Percentiles rank a stretch among this genome's conserved stretches.
These are phyloP conservation scores for Salvia rosmarinus DNA, from an alignment of 257 asterid species.

Conservation along the genomic window DNA sequence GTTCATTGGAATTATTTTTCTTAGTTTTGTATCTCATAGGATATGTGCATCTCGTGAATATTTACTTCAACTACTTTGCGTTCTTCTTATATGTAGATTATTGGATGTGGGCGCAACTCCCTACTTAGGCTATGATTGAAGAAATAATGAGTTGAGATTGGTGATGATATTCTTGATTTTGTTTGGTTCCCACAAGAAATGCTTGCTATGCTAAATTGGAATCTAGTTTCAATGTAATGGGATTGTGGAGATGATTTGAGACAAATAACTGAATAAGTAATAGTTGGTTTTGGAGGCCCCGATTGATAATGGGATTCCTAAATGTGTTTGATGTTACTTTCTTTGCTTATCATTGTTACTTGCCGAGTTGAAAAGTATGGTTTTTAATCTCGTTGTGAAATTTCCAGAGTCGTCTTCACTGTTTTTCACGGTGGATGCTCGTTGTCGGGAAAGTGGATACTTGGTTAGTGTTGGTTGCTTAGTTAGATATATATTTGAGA, in stretches of 20 bases:
- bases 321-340: neutral
- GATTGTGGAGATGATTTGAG: too few species aligned
- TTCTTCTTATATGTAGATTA: constrained; percentile 39
- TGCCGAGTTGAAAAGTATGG: constrained; percentile 19
- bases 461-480: too few species aligned
- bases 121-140: constrained; percentile 54
- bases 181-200: constrained; percentile 42
- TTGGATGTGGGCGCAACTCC: constrained; percentile 45
- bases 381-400: neutral
- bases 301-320: constrained; percentile 26
- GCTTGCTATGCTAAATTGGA: constrained; percentile 7
- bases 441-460: too few species aligned
- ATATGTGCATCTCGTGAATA: too few species aligned
- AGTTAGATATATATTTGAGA: neutral
- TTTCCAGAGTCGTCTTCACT: neutral
- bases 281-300: neutral
- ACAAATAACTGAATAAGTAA: too few species aligned
- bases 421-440: too few species aligned
- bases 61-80: constrained; percentile 22
- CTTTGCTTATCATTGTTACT: neutral
- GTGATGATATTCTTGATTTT: constrained; percentile 38
- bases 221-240: too few species aligned
- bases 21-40: too few species aligned
- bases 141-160: constrained; percentile 56
- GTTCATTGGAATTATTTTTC: too few species aligned